A percentile compares a stretch with the other conserved stretches of the same genome.
Conservation (phyloP, 2,329 filamentous ascomycete genomes). For the Colletotrichum plurivorum region DNA sequence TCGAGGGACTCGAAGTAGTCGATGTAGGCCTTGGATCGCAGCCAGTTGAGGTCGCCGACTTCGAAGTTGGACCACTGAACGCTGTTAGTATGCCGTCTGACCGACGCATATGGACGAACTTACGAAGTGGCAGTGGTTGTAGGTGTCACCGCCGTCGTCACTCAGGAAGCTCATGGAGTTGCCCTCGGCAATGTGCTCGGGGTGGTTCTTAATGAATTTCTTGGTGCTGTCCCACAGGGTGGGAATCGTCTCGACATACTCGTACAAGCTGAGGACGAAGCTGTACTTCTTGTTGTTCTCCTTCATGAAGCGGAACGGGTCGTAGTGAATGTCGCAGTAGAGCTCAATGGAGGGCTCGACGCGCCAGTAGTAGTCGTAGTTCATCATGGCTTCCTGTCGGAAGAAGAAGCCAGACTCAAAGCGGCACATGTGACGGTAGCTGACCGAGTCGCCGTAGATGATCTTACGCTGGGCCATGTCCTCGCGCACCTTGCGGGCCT, state of each 20-base stretch:
- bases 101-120: conserved; percentile 51
- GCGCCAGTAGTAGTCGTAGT: conserved; percentile 99
- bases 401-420: conserved; percentile 99
- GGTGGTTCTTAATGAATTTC: conserved; percentile 92
- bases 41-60: conserved; percentile 93
- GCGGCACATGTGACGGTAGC: conserved; percentile 99
- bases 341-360: conserved; percentile 98
- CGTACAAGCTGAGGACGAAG: conserved; percentile 94
- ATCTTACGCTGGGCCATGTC: conserved; percentile 96
- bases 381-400: conserved; percentile 90
- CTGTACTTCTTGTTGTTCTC: conserved; percentile 99
- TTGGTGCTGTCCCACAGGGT: conserved; percentile 96
- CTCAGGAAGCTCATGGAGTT: conserved; percentile 95
- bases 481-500: conserved; percentile 89
- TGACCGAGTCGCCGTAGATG: conserved; percentile 97
- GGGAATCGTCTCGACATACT: conserved; percentile 96
- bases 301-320: conserved; percentile 96
- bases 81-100: conserved; percentile 45
- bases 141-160: conserved; percentile 90
- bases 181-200: conserved; percentile 85
- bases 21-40: conserved; percentile 88
- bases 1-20: conserved; percentile 94
- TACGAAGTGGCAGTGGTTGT: conserved; percentile 98
- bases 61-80: conserved; percentile 98
- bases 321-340: conserved; percentile 95